Conservation (phyloP, 1,139 yeast genomes). For the Kurtzmaniella quercitrusa region DNA sequence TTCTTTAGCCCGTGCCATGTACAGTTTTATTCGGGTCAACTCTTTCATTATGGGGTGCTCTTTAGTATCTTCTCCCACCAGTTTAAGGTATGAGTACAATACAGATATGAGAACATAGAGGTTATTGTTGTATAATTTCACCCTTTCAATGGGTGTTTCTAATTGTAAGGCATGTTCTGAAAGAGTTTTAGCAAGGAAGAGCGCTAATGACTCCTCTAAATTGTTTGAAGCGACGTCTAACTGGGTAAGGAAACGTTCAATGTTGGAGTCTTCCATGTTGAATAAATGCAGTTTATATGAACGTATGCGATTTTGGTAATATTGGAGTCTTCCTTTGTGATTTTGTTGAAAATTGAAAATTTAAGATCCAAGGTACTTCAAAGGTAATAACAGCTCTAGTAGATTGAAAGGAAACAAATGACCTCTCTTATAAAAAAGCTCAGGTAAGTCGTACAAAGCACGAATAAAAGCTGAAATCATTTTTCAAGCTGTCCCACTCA, state of each 20-base stretch:
- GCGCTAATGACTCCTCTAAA: conserved; percentile 26
- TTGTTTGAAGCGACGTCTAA: conserved; percentile 29
- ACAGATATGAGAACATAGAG: conserved; percentile 45
- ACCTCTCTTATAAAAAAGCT: neutral
- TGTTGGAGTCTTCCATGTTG: conserved; percentile 18
- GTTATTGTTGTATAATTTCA: conserved; percentile 35
- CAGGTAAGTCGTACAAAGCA: neutral
- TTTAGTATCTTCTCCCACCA: conserved; percentile 55
- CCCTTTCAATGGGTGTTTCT: conserved; percentile 33
- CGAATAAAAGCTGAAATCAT: neutral
- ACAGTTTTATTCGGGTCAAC: conserved; percentile 62
- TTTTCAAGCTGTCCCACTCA: neutral
- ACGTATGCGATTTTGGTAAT: too few species aligned
- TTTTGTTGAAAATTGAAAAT: too few species aligned
- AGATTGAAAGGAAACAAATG: too few species aligned
- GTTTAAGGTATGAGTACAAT: conserved; percentile 55
- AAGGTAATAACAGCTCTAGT: too few species aligned
- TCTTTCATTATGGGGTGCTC: conserved; percentile 67
- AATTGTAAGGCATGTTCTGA: conserved; percentile 26
- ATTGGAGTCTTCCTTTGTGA: too few species aligned
- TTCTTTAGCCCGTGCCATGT: conserved; percentile 59
- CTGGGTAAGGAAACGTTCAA: conserved; percentile 21
- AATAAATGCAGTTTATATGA: too few species aligned
- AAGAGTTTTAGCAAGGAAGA: conserved; percentile 31
- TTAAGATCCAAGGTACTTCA: too few species aligned